Base-by-base conservation (phyloP, 345 rosid species). In the Ceriops decandra region DNA sequence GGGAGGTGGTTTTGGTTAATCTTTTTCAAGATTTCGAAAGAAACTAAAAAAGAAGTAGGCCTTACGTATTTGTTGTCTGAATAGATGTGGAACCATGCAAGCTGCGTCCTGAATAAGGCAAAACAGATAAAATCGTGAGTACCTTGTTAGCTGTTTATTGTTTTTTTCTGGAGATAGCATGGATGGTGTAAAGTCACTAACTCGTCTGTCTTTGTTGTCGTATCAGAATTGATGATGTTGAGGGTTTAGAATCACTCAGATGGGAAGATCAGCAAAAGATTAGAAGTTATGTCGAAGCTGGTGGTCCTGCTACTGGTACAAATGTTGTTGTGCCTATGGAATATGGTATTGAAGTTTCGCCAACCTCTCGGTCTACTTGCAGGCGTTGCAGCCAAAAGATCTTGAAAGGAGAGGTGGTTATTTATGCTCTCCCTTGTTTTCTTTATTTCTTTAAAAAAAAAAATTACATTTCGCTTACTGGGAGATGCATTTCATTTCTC, bases 211-310 rank as follows among this genome's bases (percentile, higher is more conserved):
- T 36, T 52, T 66, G 6, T 72, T 54, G 20, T 74, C 27, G 68
- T 68, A 56, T 26, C 78, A 93, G 98, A n/a, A 63, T 78, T 74
- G 93, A 90, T 81, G 98, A 93, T 81, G 92, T 93, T 70, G 97
- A 93, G 77, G 93, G 96, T 57, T 33, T 86, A 70, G 98, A 93
- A 76, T 77, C 86, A 22, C 92, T 93, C 70, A 88, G 98, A 30
- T 93, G 98, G 98, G 97, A 93, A 73, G 98, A 93, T 82, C 98
- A 93, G 72, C 88, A 93, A 72, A 90, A 80, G 67, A 80, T 93
- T 36, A 89, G 93, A 67, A 80, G 77, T 38, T 84, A 87, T 68
- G 83, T 86, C 59, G 93, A 90, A 68, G 58, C 38, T 27, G 80
- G 76, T 71, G 85, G 76, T 77, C 59, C 77, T 28, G 20, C 57